Percentiles rank a stretch among this genome's conserved stretches.
Conservation (phyloP, 352 stramenopile genomes). For the Phytophthora syringae region DNA sequence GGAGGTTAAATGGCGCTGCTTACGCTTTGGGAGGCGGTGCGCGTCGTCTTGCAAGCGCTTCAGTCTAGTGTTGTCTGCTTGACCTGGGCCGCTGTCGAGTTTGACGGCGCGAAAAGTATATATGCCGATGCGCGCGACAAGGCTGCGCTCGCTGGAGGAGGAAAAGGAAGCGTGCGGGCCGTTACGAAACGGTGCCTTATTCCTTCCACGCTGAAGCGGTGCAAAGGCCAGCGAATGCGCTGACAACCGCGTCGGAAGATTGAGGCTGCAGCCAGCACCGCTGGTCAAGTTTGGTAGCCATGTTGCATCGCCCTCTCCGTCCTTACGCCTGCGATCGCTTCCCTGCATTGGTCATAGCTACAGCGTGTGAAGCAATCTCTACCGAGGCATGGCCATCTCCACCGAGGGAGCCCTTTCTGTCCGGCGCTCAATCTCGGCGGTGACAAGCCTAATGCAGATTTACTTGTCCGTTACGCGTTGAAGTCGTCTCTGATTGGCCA, state of each 20-base stretch:
- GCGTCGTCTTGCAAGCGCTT: not conserved
- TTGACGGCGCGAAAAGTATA: constrained; percentile 33
- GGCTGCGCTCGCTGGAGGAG: constrained; percentile 11
- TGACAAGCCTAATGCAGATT: too few species aligned
- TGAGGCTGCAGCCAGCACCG: not conserved
- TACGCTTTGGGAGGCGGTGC: too few species aligned
- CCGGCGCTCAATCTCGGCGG: too few species aligned
- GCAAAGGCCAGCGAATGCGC: not conserved
- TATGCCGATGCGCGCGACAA: constrained; percentile 8
- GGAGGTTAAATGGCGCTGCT: not conserved
- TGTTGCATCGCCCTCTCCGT: too few species aligned
- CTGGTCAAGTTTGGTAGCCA: too few species aligned
- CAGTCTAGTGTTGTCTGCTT: too few species aligned
- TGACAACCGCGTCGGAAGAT: constrained; percentile 24
- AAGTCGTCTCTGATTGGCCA: constrained; percentile 29
- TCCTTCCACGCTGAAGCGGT: constrained; percentile 25
- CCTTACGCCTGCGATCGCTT: too few species aligned
- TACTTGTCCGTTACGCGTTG: constrained; percentile 20
- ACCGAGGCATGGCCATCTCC: too few species aligned
- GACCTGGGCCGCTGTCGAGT: constrained; percentile 6
- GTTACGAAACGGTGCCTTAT: constrained; percentile 27
- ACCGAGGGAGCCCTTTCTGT: not conserved
- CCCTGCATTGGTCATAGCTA: too few species aligned
- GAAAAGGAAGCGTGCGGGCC: constrained; percentile 8
- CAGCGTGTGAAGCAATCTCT: too few species aligned